phyloP scores from a whole-genome alignment of 495 filamentous ascomycete species.

The Aspergillus heteromorphus region DNA sequence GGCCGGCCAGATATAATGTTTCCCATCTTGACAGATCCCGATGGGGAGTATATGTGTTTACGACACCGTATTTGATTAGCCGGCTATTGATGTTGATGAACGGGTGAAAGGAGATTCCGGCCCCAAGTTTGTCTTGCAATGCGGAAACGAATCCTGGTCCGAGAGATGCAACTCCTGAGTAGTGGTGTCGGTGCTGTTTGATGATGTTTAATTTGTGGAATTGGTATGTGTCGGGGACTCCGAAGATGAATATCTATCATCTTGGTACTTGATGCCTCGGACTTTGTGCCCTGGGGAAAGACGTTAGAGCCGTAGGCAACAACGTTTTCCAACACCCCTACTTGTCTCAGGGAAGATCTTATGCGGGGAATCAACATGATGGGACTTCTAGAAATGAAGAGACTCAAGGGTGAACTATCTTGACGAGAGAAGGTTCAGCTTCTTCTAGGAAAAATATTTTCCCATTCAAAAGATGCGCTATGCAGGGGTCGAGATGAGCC shows the following conservation, averaged over 20 bases:
- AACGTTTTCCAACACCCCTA: too few species aligned
- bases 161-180: neutral
- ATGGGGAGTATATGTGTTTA: neutral
- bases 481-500: too few species aligned
- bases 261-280: neutral
- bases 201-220: neutral
- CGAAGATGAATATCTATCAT: neutral
- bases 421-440: too few species aligned
- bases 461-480: too few species aligned
- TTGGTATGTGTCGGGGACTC: neutral
- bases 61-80: neutral
- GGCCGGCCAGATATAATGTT: neutral
- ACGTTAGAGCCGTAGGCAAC: neutral
- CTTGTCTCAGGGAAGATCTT: too few species aligned
- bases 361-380: too few species aligned
- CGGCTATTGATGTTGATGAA: neutral
- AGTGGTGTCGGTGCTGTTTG: neutral
- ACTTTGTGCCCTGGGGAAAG: neutral
- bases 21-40: neutral
- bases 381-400: too few species aligned
- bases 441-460: too few species aligned
- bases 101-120: neutral
- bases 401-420: too few species aligned
- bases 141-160: neutral
- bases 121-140: neutral